A percentile compares a stretch with the other conserved stretches of the same genome.
Conservation (phyloP, 345 rosid species). For the Anastatica hierochuntica region DNA sequence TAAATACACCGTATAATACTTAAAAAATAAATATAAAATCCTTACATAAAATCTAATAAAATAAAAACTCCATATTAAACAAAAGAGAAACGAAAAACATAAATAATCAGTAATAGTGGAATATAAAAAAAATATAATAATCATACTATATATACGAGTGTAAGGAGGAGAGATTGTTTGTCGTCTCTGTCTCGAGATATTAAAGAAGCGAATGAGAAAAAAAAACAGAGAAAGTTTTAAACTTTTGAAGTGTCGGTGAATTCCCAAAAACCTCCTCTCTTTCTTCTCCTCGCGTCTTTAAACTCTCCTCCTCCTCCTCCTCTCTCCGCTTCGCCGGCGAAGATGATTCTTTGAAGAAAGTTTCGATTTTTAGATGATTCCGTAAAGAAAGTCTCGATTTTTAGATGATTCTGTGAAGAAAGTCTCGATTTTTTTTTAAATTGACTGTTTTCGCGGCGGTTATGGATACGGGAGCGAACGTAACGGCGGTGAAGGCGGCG, state of each 20-base stretch:
- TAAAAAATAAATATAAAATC: too few species aligned
- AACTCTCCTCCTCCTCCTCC: too few species aligned
- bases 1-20: not conserved
- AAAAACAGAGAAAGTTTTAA: not conserved
- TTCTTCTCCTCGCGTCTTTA: slow-evolving; percentile 11
- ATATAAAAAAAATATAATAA: not conserved
- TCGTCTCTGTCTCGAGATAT: not conserved
- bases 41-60: not conserved
- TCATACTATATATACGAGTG: slow-evolving; percentile 3
- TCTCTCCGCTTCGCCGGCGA: too few species aligned
- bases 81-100: too few species aligned
- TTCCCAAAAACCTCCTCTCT: slow-evolving; percentile 1
- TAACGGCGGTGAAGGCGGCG: slow-evolving; percentile 11
- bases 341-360: too few species aligned
- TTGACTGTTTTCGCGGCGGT: not conserved
- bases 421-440: too few species aligned
- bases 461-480: slow-evolving; percentile 32
- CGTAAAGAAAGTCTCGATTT: not conserved
- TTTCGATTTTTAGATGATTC: too few species aligned
- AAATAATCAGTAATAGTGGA: not conserved
- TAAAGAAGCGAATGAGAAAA: not conserved
- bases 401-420: not conserved
- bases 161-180: slow-evolving; percentile 6
- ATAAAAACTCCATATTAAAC: not conserved
- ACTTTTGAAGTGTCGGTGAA: slow-evolving; percentile 19